A percentile compares a stretch with the other conserved stretches of the same genome.
Evolutionary conservation across 148 eudicot species (phyloP).

Genomic region (Gaultheria prostrata): DNA sequence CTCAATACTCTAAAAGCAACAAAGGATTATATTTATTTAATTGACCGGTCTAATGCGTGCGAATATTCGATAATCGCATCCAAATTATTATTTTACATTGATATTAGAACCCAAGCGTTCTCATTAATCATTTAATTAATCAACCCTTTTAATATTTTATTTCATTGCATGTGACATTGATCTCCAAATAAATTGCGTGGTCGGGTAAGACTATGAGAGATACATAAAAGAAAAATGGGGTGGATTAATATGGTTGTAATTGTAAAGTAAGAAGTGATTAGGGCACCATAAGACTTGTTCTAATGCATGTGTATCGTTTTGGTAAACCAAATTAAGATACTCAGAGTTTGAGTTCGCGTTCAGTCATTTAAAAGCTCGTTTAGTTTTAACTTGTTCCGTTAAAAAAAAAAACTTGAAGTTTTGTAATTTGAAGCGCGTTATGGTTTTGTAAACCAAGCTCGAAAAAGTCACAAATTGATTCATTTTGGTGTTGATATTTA

Average conservation of each 20-base stretch:
- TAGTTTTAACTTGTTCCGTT: too few relatives aligned
- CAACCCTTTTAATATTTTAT: slow-evolving; percentile 21
- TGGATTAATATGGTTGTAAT: not conserved
- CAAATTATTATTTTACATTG: slow-evolving; percentile 22
- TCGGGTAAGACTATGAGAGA: not conserved
- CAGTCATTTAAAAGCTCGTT: not conserved
- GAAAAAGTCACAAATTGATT: too few relatives aligned
- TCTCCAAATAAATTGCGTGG: slow-evolving; percentile 20
- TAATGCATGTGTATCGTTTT: not conserved
- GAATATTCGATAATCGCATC: slow-evolving; percentile 48
- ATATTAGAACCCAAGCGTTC: slow-evolving; percentile 11
- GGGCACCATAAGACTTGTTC: not conserved
- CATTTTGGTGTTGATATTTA: too few relatives aligned
- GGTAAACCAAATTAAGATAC: not conserved
- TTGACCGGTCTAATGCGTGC: slow-evolving; percentile 23
- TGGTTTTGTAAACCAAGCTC: not conserved
- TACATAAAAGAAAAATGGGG: not conserved
- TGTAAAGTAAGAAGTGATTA: not conserved
- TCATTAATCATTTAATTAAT: slow-evolving; percentile 30
- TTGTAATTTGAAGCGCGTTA: not conserved
- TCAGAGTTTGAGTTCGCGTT: not conserved
- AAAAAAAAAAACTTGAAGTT: not conserved
- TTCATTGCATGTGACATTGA: slow-evolving; percentile 28
- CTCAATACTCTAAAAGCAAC: slow-evolving; percentile 17
- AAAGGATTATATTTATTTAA: slow-evolving; percentile 14